Evolutionary conservation across 768 basidiomycete genomes (phyloP).

Genomic region (Tephrocybe rancida): DNA sequence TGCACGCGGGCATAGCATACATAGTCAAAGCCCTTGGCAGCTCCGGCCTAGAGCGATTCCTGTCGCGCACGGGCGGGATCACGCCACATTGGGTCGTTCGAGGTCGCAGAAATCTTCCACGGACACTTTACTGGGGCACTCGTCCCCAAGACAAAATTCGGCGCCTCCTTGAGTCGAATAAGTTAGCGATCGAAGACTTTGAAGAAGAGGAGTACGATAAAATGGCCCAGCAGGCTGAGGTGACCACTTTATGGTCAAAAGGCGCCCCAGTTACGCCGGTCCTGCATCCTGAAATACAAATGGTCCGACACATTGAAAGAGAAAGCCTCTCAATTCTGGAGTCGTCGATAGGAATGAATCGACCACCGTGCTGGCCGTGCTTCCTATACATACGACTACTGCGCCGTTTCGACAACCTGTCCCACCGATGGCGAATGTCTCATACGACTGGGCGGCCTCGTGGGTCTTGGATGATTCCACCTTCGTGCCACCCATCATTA

Average conservation of each 20-base stretch:
- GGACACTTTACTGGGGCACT: conserved; percentile 11
- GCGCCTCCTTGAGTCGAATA: conserved; percentile 3
- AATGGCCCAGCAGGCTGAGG: conserved; percentile 6
- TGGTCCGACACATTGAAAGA: conserved; percentile 18
- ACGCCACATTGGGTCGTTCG: conserved; percentile 10
- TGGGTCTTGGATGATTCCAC: conserved; percentile 18
- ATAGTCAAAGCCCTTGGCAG: conserved; percentile 15
- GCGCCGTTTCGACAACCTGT: background rate
- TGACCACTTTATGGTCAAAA: conserved; percentile 12
- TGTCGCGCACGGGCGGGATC: conserved; percentile 15
- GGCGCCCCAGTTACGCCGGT: conserved; percentile 14
- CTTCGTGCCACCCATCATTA: conserved; percentile 5
- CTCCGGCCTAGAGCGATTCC: conserved; percentile 17
- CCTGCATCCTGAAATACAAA: conserved; percentile 17
- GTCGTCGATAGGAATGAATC: conserved; percentile 14
- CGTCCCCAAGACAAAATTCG: conserved; percentile 12
- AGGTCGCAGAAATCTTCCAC: background rate
- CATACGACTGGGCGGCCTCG: conserved; percentile 15
- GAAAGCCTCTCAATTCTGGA: conserved; percentile 8
- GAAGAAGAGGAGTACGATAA: conserved; percentile 10
- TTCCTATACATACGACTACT: conserved; percentile 13
- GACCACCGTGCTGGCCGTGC: conserved; percentile 19
- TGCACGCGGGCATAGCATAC: conserved; percentile 14
- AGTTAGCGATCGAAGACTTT: conserved; percentile 12
- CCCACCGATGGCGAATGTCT: conserved; percentile 13